Base-by-base conservation (phyloP, 805 yeast species). In the Diddensiella caesifluorescens region DNA sequence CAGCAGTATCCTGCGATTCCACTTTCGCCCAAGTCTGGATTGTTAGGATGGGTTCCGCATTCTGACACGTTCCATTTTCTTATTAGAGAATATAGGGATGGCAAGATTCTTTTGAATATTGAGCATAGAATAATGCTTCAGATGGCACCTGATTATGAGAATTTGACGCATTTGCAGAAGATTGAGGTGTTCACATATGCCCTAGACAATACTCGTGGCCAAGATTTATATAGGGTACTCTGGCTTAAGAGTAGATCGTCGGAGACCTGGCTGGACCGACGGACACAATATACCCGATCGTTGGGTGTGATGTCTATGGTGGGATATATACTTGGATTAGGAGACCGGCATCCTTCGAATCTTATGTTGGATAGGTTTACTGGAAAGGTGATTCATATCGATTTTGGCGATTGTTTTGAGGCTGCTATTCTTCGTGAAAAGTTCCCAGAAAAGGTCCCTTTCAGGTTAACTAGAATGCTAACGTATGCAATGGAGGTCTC, bases 301-400 rank as follows among this genome's bases (percentile, higher is more conserved):
- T 69, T 92, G 50, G 98, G 98, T 0, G 96, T 87, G 4, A 94
- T 92, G 97, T 90, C 97, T 0, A 92, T 92, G 96, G 95, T 83
- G 32, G 99, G 99, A 1, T 92, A 92, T 61, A 90, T 92, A 41
- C 70, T 92, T 19, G 99, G 99, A 10, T 71, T 92, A 16, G 99
- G 99, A 47, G 99, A 92, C 61, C 77, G 99, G 48, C 99, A 92
- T 63, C 98, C 98, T 21, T 86, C 97, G 22, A 92, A 92, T 58
- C 73, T 92, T 64, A 86, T 92, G 97, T 75, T 92, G 64, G 95
- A 90, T 61, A 70, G 96, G 49, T 76, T 82, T 38, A 87, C 97
- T 0, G 99, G 99, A 47, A 88, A 90, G 57, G 96, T 92, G 39
- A 76, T 92, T 28, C 99, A 92, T 60, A 90, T 92, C 64, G 99